Evolutionary conservation across 225 moss, liverwort and hornwort genomes (phyloP).

Genomic region (Rhytidiadelphus loreus): DNA sequence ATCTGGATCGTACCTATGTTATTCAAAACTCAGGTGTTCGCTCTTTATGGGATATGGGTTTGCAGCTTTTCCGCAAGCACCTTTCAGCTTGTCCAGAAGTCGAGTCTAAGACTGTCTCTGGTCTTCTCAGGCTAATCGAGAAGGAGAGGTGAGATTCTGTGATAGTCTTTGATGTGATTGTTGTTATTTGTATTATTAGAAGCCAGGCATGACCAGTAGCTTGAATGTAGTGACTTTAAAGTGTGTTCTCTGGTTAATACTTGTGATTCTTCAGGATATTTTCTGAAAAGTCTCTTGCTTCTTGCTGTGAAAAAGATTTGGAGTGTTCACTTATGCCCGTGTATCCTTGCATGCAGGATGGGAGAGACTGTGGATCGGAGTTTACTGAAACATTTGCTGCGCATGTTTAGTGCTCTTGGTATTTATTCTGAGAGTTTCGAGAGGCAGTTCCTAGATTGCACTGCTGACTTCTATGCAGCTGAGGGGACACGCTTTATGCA

Average conservation of each 20-base stretch:
- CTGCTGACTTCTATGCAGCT: constrained; percentile 89
- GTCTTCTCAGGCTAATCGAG: constrained; percentile 84
- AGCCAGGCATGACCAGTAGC: not conserved
- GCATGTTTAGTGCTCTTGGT: constrained; percentile 92
- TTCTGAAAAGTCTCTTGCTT: not conserved
- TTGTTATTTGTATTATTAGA: not conserved
- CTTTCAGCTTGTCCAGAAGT: constrained; percentile 91
- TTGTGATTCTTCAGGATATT: not conserved
- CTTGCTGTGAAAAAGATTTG: not conserved
- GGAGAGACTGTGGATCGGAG: constrained; percentile 98
- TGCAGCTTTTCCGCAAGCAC: constrained; percentile 94
- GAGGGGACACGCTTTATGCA: constrained; percentile 97
- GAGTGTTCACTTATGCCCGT: not conserved
- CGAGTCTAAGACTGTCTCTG: constrained; percentile 90
- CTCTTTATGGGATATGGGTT: constrained; percentile 97
- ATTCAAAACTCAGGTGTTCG: constrained; percentile 93
- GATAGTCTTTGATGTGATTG: not conserved
- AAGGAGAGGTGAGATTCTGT: constrained; percentile 74
- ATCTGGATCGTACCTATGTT: constrained; percentile 96
- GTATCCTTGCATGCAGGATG: constrained; percentile 51
- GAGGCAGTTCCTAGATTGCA: constrained; percentile 91
- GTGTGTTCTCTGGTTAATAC: not conserved
- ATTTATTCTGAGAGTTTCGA: constrained; percentile 98
- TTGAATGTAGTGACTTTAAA: not conserved
- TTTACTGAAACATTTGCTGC: constrained; percentile 87